phyloP scores from a whole-genome alignment of 805 yeast genomes.

The Kluyveromyces siamensis region DNA sequence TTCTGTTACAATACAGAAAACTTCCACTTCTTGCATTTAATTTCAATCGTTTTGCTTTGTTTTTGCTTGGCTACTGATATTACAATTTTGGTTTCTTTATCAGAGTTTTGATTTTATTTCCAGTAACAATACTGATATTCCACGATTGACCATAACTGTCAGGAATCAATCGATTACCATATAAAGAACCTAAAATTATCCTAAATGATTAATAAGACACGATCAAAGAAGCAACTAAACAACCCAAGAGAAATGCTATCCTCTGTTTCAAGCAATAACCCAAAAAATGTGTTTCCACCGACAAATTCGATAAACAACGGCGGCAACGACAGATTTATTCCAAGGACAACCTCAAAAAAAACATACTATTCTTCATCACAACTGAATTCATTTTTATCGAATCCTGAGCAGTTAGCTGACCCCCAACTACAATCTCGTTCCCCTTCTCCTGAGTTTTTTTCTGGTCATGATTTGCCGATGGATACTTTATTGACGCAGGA shows the following conservation, averaged over 20 bases:
- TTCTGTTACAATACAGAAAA: neutral
- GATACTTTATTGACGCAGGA: constrained; percentile 16
- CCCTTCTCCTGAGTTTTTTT: constrained; percentile 26
- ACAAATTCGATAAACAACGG: neutral
- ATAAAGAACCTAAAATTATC: no score
- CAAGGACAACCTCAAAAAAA: constrained; percentile 24
- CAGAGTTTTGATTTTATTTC: neutral
- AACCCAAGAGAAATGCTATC: neutral
- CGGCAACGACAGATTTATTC: constrained; percentile 33
- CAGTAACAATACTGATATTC: neutral
- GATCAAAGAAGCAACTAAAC: neutral
- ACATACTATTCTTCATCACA: constrained; percentile 19
- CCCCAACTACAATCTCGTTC: constrained; percentile 21
- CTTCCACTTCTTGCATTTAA: neutral
- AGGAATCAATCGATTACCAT: neutral
- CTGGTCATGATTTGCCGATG: constrained; percentile 14
- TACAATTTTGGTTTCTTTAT: neutral
- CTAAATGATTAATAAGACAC: neutral
- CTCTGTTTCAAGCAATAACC: neutral
- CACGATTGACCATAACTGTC: neutral
- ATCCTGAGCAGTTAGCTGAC: constrained; percentile 8
- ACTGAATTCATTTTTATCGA: constrained; percentile 10
- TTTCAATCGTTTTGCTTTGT: neutral
- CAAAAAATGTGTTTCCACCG: neutral
- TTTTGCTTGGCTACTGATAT: neutral